phyloP scores from a whole-genome alignment of 495 filamentous ascomycete genomes.

The Lasiosphaeria hispida region DNA sequence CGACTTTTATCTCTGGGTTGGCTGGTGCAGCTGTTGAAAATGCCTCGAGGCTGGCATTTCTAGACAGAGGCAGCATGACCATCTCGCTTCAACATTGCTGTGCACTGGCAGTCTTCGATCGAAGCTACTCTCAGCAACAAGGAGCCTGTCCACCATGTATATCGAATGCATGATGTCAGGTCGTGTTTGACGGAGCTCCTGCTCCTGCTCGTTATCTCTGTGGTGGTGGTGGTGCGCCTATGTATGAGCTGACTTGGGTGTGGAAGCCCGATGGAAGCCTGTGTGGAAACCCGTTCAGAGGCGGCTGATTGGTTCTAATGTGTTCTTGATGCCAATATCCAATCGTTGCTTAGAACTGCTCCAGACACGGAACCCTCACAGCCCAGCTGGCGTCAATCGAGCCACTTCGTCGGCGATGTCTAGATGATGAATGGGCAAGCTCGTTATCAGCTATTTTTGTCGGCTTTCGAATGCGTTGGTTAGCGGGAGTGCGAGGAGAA shows the following conservation, averaged over 20 bases:
- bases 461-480: neutral
- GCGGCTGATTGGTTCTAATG: constrained; percentile 9
- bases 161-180: neutral
- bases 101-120: too few relatives aligned
- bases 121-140: too few relatives aligned
- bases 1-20: too few relatives aligned
- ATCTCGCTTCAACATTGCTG: too few relatives aligned
- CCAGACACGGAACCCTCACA: too few relatives aligned
- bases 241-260: constrained; percentile 1
- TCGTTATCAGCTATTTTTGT: constrained; percentile 16
- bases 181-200: neutral
- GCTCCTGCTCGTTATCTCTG: constrained; percentile 6
- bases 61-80: too few relatives aligned
- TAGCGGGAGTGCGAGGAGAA: neutral
- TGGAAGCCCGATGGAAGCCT: constrained; percentile 27
- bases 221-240: neutral
- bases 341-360: neutral
- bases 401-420: neutral
- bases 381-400: too few relatives aligned
- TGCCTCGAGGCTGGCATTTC: too few relatives aligned
- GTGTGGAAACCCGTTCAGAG: constrained; percentile 16
- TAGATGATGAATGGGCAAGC: neutral
- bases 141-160: neutral
- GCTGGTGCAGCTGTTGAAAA: too few relatives aligned
- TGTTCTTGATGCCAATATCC: neutral